Conservation (phyloP, 129 eudicot species). For the Daucus carota region DH1_v3.0 NC_030383.2:42109001-42109500, state of each 20-base stretch:
- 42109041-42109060: not conserved
- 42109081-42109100: constrained; percentile 49
- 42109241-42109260: constrained; percentile 92
- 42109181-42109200: constrained; percentile 97
- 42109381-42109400: not conserved
- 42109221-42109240: constrained; percentile 85
- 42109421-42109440: constrained; percentile 82
- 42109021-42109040: not conserved
- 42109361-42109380: not conserved
- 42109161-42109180: constrained; percentile 77
- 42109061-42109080: not conserved
- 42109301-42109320: not conserved
- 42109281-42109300: constrained; percentile 43
- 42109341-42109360: not conserved
- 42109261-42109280: constrained; percentile 97
- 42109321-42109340: not conserved
- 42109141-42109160: constrained; percentile 83
- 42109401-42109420: constrained; percentile 14
- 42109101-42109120: too few relatives aligned
- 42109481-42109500: constrained; percentile 75
- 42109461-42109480: constrained; percentile 94
- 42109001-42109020: not conserved
- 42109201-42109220: constrained; percentile 95
- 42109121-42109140: constrained; percentile 68
- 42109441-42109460: constrained; percentile 89